Evolutionary conservation across 352 stramenopile genomes (phyloP), one percentile per base, ranked within the genome.

Genomic region (Phytopythium chamaehyphon): DNA sequence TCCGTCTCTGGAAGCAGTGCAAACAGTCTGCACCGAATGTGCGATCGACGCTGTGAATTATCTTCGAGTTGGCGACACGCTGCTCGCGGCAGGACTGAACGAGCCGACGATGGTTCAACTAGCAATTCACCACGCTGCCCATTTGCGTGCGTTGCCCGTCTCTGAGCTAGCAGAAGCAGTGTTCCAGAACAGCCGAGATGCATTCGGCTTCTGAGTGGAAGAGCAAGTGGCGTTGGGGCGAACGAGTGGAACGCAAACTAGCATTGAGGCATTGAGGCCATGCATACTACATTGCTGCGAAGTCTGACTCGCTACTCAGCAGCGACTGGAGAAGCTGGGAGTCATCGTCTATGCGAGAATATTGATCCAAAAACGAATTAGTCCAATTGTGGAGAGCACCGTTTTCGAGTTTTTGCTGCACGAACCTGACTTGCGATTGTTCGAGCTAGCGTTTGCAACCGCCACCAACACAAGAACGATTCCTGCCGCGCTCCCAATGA

Each of bases 241-340:
- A n/a, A n/a, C n/a, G n/a, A n/a, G n/a, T n/a, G n/a, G n/a, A n/a
- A n/a, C n/a, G n/a, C n/a, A n/a, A n/a, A n/a, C n/a, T n/a, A n/a
- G n/a, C n/a, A n/a, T n/a, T 24, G 26, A 35, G 23, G 28, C 26
- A 18, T 24, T 24, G 14, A 24, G 12, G 6, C 40, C 24, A 11
- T 23, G 44, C 40, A 18, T n/a, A 11, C 65, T 65, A 90, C 54
- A 90, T 90, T 23, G 79, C 79, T 31, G 79, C 79, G 42, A 35
- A 47, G 21, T 47, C 42, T 19, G 21, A 15, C 10, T 90, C 76
- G 26, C 63, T 77, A 57, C 73, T 82, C 39, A 88, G 62, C 16
- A 90, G 56, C 37, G 74, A 75, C 42, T 88, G 62, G 39, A 81
- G 63, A 62, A 88, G 69, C 37, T 62, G 67, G 40, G 81, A 63